Percentiles rank a stretch among this genome's conserved stretches.
phyloP scores from a whole-genome alignment of 495 filamentous ascomycete species.

The Daldinia concentrica region DNA sequence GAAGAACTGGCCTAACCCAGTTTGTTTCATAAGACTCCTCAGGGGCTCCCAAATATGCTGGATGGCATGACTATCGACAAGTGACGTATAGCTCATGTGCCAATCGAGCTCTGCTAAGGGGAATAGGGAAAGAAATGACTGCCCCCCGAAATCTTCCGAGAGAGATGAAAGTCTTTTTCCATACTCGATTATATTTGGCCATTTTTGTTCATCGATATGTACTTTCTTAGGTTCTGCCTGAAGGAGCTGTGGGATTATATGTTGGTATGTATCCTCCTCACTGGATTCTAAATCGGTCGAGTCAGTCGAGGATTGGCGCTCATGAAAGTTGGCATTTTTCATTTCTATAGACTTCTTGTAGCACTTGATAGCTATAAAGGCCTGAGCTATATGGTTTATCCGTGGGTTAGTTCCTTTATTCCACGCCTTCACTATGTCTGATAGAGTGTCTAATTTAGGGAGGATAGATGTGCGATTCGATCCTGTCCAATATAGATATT shows the following conservation, averaged over 20 bases:
- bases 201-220: background rate
- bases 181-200: background rate
- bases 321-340: background rate
- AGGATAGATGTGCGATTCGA: background rate
- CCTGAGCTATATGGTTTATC: background rate
- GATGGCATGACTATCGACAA: background rate
- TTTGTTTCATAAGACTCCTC: conserved; percentile 3
- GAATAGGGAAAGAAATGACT: conserved; percentile 2
- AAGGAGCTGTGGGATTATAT: background rate
- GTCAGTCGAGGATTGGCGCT: background rate
- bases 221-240: background rate
- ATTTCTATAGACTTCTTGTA: background rate
- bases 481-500: background rate
- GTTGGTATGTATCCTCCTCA: background rate
- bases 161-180: conserved; percentile 5
- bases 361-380: background rate
- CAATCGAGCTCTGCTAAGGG: conserved; percentile 1
- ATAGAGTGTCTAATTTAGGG: background rate
- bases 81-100: background rate
- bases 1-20: conserved; percentile 9
- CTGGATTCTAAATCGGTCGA: background rate
- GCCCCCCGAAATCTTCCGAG: conserved; percentile 3
- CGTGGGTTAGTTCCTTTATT: background rate
- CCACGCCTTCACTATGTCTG: background rate
- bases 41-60: background rate